Conservation (phyloP, 1,284 basidiomycete species). For the Serendipita sp. region DNA sequence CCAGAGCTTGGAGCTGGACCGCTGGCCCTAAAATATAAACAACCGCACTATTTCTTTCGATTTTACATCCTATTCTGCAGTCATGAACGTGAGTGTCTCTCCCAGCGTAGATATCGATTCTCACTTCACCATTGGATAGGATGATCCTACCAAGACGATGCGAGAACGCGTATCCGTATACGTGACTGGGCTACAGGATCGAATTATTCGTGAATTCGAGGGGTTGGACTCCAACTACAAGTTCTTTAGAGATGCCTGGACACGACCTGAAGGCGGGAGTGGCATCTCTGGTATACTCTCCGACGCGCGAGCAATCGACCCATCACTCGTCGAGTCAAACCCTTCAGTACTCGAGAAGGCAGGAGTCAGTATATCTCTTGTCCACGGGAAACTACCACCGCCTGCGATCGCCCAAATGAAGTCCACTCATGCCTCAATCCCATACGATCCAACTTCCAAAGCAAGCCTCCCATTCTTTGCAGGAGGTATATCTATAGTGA, state of each 20-base stretch:
- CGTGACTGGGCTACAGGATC: slow-evolving; percentile 65
- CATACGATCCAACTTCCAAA: slow-evolving; percentile 38
- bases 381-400: slow-evolving; percentile 79
- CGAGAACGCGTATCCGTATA: slow-evolving; percentile 69
- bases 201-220: slow-evolving; percentile 73
- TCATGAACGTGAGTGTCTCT: too few species aligned
- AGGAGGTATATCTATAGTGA: slow-evolving; percentile 79
- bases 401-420: slow-evolving; percentile 88
- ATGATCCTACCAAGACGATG: slow-evolving; percentile 37
- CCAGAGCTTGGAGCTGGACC: too few species aligned
- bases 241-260: slow-evolving; percentile 84
- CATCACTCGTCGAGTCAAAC: slow-evolving; percentile 17
- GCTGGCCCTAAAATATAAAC: too few species aligned
- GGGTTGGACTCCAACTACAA: slow-evolving; percentile 56
- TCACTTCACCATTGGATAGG: not conserved
- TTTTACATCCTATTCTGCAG: too few species aligned
- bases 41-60: too few species aligned
- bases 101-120: too few species aligned
- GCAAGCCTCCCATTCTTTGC: slow-evolving; percentile 80
- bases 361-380: slow-evolving; percentile 89
- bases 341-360: slow-evolving; percentile 78
- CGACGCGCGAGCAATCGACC: slow-evolving; percentile 23
- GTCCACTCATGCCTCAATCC: slow-evolving; percentile 71
- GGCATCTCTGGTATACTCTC: slow-evolving; percentile 84
- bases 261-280: slow-evolving; percentile 68